Base-by-base conservation (phyloP, 2,329 filamentous ascomycete species). In the Colletotrichum sidae region DNA sequence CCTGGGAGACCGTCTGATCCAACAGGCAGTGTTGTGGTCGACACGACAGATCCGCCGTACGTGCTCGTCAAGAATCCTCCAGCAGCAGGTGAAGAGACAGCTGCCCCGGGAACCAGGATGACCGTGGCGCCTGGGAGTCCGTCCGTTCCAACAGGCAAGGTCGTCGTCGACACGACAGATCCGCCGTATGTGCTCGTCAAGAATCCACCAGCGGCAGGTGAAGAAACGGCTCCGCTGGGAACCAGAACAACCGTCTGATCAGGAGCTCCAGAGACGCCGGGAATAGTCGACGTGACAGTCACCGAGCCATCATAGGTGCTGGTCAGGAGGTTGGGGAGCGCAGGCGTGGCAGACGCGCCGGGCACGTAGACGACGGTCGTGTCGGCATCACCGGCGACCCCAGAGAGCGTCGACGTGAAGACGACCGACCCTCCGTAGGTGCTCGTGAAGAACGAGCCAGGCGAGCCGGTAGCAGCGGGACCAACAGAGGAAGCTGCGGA, bases 251-350 rank as follows among this genome's bases (percentile, higher is more conserved):
- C 39, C 0, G 57, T 65, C n/a, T 55, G 38, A 2, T 10, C 51
- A 9, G 57, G 45, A 8, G 39, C 15, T 8, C 62, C 62, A 4
- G 46, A 46, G 1, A 47, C 8, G 6, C 57, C 62, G 4, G 62
- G 17, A 4, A 61, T 13, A 1, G 52, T 44, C 3, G 38, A 41
- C 1, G 62, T 65, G 13, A 65, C 34, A 0, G 57, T 65, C 2
- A 65, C 41, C 9, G 62, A 61, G 6, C 62, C 62, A 11, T 12
- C 55, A 13, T 64, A 64, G 0, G 60, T 64, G 42, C 60, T 60
- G n/a, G 60, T 64, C 8, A 54, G 8, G 3, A 54, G 37, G 4
- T 60, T 53, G 11, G 44, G 42, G 25, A 53, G 7, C 15, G 42
- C 55, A 33, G 55, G 42, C 11, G 33, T 13, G 4, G 11, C 33